Conservation (phyloP, 176 grass and related monocot species). For the Metroxylon sagu region DNA sequence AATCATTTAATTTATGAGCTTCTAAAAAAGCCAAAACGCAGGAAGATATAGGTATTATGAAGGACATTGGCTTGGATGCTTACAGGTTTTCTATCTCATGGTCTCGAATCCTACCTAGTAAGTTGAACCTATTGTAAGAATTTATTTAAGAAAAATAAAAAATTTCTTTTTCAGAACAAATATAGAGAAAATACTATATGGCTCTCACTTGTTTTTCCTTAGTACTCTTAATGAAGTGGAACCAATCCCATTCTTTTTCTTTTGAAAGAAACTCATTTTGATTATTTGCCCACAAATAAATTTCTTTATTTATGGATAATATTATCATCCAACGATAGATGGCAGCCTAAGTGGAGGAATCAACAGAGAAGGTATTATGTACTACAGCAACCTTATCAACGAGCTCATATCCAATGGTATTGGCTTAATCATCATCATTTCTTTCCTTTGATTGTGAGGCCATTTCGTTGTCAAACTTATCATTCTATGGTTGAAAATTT, state of each 20-base stretch:
- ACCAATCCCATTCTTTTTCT: too few species aligned
- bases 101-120: slow-evolving; percentile 58
- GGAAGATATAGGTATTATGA: slow-evolving; percentile 65
- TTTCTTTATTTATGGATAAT: too few species aligned
- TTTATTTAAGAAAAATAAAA: too few species aligned
- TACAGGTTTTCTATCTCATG: slow-evolving; percentile 68
- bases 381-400: slow-evolving; percentile 49
- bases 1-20: too few species aligned
- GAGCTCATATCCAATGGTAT: slow-evolving; percentile 34
- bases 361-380: slow-evolving; percentile 37
- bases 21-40: background rate
- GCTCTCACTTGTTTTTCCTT: too few species aligned
- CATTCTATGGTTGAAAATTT: too few species aligned
- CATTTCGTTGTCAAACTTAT: background rate
- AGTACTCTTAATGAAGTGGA: too few species aligned
- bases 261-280: too few species aligned
- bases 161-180: too few species aligned
- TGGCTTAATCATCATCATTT: background rate
- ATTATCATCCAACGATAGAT: slow-evolving; percentile 16
- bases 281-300: too few species aligned
- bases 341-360: slow-evolving; percentile 43
- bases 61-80: slow-evolving; percentile 57
- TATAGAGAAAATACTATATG: too few species aligned
- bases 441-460: background rate
- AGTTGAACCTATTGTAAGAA: background rate